Evolutionary conservation across 768 basidiomycete genomes (phyloP), one percentile per base, ranked within the genome.

Genomic region (Saitozyma podzolica): DNA sequence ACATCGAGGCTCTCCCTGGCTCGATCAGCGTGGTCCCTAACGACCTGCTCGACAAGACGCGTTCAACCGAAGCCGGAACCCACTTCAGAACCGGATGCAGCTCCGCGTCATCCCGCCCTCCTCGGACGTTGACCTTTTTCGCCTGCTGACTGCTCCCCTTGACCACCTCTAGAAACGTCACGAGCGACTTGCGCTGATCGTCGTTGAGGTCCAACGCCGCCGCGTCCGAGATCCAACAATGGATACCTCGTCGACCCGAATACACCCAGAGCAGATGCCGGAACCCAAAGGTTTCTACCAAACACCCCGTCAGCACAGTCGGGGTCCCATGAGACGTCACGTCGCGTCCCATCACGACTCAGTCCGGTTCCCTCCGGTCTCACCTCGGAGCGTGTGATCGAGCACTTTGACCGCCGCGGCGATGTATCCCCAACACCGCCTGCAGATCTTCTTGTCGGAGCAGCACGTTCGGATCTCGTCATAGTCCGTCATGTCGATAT

Each of bases 401-500:
- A 99, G 82, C 2, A 98, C 89, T 68, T 86, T 87, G 49, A 96
- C 94, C 0, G 96, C 95, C 43, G 88, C 88, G 13, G 90, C 85
- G 74, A 99, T 97, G 82, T 93, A 99, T 2, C 83, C 85, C 96
- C 96, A 99, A 80, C 96, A 99, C 47, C 87, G 85, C 64, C 84
- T 85, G 82, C 96, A 99, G 79, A 99, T 95, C 59, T 85, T 87
- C 50, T 92, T 91, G 53, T 86, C 90, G 11, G 88, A 87, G 81
- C 96, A 98, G 80, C 96, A 99, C 0, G 93, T 97, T 53, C 96
- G 88, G 72, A 98, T 86, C 50, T 87, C 83, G 77, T 99, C 95
- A 81, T 98, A 99, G 81, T 99, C 96, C 14, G 96, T 95, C 96
- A 99, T 97, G 80, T 99, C 96, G 77, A 99, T 97, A 86, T 99